Percentiles rank a stretch among this genome's conserved stretches.
Conservation (phyloP, 1,139 yeast species). For the Candida smagusa region DNA sequence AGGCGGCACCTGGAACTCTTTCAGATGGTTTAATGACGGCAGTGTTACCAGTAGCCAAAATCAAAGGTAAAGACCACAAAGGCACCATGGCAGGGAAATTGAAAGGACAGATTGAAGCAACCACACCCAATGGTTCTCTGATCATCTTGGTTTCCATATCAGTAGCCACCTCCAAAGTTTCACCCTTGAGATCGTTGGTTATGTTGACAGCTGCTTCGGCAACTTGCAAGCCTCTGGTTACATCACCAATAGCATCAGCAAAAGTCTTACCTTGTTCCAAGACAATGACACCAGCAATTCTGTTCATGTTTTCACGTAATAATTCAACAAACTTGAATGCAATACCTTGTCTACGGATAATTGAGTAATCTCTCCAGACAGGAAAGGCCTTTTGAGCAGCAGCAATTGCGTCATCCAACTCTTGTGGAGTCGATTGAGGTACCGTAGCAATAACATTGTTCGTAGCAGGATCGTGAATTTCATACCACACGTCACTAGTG, state of each 20-base stretch:
- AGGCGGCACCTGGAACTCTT: constrained; percentile 76
- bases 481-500: constrained; percentile 60
- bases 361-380: constrained; percentile 55
- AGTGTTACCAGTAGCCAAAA: constrained; percentile 76
- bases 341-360: constrained; percentile 71
- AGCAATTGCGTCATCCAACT: constrained; percentile 64
- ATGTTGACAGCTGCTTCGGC: constrained; percentile 69
- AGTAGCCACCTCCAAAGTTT: constrained; percentile 62
- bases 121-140: constrained; percentile 62
- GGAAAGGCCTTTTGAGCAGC: constrained; percentile 63
- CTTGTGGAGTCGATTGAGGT: constrained; percentile 69
- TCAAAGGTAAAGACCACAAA: constrained; percentile 75
- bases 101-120: constrained; percentile 72
- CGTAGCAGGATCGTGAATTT: constrained; percentile 76
- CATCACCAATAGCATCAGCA: constrained; percentile 77
- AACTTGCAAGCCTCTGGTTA: constrained; percentile 75
- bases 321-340: constrained; percentile 71
- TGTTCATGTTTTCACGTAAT: constrained; percentile 66
- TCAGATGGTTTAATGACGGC: constrained; percentile 76
- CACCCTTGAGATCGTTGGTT: constrained; percentile 64
- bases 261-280: constrained; percentile 81
- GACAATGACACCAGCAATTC: constrained; percentile 69
- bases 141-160: constrained; percentile 82
- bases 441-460: constrained; percentile 63
- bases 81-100: constrained; percentile 89